Conservation (phyloP, 2,329 filamentous ascomycete genomes). For the Botrytis byssoidea region DNA sequence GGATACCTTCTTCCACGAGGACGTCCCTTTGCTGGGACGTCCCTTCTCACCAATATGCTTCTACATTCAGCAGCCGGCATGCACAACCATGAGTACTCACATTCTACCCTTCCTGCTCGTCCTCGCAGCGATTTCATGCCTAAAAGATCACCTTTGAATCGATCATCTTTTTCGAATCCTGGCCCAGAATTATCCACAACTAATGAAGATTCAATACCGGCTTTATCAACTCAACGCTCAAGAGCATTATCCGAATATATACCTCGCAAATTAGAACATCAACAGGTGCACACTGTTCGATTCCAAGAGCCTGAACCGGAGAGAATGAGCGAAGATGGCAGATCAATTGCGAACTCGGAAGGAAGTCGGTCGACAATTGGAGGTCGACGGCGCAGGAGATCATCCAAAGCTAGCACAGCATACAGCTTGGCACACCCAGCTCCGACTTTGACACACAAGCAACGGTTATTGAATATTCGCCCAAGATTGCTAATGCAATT, state of each 20-base stretch:
- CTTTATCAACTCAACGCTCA: constrained; percentile 20
- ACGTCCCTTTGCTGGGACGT: constrained; percentile 21
- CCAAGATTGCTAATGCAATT: constrained; percentile 70
- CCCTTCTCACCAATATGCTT: constrained; percentile 34
- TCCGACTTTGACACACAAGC: constrained; percentile 56
- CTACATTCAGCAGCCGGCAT: constrained; percentile 35
- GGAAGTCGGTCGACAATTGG: constrained; percentile 30
- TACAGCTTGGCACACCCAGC: constrained; percentile 69
- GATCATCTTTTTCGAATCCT: constrained; percentile 37
- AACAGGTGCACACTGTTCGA: constrained; percentile 27
- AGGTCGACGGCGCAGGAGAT: constrained; percentile 45
- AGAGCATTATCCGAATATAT: constrained; percentile 35
- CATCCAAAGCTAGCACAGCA: constrained; percentile 56
- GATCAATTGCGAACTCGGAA: constrained; percentile 37
- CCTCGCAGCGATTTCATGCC: constrained; percentile 25
- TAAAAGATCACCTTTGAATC: constrained; percentile 32
- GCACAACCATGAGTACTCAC: constrained; percentile 36
- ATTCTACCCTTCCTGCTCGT: constrained; percentile 20
- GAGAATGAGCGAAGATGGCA: constrained; percentile 38
- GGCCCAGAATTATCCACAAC: constrained; percentile 29
- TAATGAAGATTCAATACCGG: constrained; percentile 30
- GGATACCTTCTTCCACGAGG: constrained; percentile 18
- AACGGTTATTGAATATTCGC: constrained; percentile 58
- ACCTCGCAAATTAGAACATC: constrained; percentile 27
- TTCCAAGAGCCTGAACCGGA: constrained; percentile 36